phyloP scores from a whole-genome alignment of 768 basidiomycete species.

The Stropharia rugosoannulata region DNA sequence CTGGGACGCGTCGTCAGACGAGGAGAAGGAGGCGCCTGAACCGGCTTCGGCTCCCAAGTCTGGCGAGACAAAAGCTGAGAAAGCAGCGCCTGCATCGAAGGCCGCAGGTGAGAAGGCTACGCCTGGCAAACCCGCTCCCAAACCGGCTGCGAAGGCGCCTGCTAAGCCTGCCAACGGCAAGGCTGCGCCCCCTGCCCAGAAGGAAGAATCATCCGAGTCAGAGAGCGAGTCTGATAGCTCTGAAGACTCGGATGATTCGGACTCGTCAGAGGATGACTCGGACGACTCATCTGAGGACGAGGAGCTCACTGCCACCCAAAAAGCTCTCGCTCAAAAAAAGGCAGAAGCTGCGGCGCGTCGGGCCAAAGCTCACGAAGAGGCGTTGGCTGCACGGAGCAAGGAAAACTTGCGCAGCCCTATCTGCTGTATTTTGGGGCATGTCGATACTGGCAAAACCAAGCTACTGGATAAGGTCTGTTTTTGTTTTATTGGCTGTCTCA shows the following conservation, averaged over 20 bases:
- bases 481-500: not conserved
- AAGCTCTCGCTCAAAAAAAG: conserved; percentile 68
- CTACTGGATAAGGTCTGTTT: conserved; percentile 85
- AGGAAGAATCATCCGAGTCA: conserved; percentile 27
- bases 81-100: conserved; percentile 3
- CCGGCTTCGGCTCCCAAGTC: conserved; percentile 6
- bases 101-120: not conserved
- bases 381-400: conserved; percentile 82
- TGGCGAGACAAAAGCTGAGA: not conserved
- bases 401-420: conserved; percentile 95
- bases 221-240: conserved; percentile 26
- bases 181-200: conserved; percentile 23
- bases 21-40: conserved; percentile 28
- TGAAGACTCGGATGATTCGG: conserved; percentile 41
- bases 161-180: conserved; percentile 12
- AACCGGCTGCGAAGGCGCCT: conserved; percentile 14
- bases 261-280: conserved; percentile 42
- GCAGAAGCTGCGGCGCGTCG: conserved; percentile 82
- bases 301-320: conserved; percentile 67
- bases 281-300: conserved; percentile 60
- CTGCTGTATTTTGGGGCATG: conserved; percentile 98
- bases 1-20: conserved; percentile 54
- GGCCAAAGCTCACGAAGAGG: conserved; percentile 78
- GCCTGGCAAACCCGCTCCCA: conserved; percentile 7
- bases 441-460: conserved; percentile 99